These are phyloP conservation scores for Acanthamoeba healyi DNA, from an alignment of 208 protist genomes.

Conservation along the genomic window DNA sequence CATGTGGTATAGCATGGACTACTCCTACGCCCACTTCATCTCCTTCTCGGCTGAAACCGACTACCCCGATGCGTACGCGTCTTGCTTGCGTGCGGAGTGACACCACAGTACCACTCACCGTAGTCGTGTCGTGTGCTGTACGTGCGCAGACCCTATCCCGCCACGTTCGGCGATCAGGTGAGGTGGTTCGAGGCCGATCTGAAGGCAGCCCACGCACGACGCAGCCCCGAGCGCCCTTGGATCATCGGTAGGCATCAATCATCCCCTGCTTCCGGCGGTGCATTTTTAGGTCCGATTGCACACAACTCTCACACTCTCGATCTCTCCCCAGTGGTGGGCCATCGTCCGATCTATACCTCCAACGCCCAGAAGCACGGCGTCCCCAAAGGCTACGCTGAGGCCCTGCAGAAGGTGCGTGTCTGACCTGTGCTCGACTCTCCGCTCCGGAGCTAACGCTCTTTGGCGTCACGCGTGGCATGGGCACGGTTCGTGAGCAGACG, in stretches of 20 bases:
- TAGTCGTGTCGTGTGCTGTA: neutral
- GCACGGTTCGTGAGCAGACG: too few species aligned
- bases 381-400: neutral
- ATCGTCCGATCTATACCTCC: slow-evolving; percentile 40
- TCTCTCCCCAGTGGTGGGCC: neutral
- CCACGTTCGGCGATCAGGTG: slow-evolving; percentile 56
- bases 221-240: neutral
- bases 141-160: slow-evolving; percentile 9
- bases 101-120: neutral
- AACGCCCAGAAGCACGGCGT: slow-evolving; percentile 21
- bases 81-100: neutral
- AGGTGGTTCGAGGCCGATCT: slow-evolving; percentile 72
- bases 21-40: slow-evolving; percentile 63
- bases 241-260: neutral
- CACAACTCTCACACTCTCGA: neutral
- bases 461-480: too few species aligned
- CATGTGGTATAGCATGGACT: slow-evolving; percentile 73
- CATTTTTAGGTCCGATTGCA: neutral
- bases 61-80: slow-evolving; percentile 26
- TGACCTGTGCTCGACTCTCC: too few species aligned
- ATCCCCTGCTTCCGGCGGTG: neutral
- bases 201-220: neutral
- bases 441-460: neutral
- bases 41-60: slow-evolving; percentile 75
- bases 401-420: neutral